Conservation (phyloP, 805 yeast species). For the Ogataea siamensis region DNA sequence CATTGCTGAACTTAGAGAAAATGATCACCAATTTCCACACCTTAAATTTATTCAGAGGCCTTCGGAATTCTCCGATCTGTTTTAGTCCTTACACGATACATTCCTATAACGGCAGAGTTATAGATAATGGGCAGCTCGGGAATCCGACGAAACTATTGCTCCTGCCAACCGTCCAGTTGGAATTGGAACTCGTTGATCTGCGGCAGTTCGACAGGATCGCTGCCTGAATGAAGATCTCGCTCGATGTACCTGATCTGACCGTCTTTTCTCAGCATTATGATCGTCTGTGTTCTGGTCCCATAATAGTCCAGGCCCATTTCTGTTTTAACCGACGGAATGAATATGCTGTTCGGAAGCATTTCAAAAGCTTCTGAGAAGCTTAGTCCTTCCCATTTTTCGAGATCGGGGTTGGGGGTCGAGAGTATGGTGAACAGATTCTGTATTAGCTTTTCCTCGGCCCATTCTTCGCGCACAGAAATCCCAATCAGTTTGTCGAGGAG, state of each 20-base stretch:
- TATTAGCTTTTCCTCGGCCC: constrained; percentile 41
- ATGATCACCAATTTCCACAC: not conserved
- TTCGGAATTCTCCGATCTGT: constrained; percentile 17
- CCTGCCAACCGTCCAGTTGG: constrained; percentile 19
- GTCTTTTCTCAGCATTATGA: constrained; percentile 54
- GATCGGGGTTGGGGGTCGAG: constrained; percentile 38
- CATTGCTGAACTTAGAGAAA: constrained; percentile 1
- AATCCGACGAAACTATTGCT: not conserved
- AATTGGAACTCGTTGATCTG: constrained; percentile 18
- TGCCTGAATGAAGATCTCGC: constrained; percentile 52
- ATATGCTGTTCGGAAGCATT: constrained; percentile 56
- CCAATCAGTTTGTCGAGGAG: constrained; percentile 45
- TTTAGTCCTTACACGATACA: constrained; percentile 5
- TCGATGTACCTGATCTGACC: constrained; percentile 62
- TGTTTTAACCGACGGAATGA: constrained; percentile 62
- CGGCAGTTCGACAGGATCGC: constrained; percentile 31
- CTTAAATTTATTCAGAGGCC: no score
- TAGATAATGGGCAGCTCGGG: constrained; percentile 10
- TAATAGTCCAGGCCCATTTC: constrained; percentile 42
- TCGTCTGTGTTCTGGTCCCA: constrained; percentile 88
- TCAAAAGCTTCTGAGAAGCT: constrained; percentile 34
- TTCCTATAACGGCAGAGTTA: constrained; percentile 14
- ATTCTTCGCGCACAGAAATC: constrained; percentile 18
- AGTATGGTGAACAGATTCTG: constrained; percentile 54
- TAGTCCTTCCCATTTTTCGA: constrained; percentile 30